A percentile compares a stretch with the other conserved stretches of the same genome.
These are phyloP conservation scores for Kuraishia cidri DNA, from an alignment of 805 yeast genomes.

Conservation along the genomic window DNA sequence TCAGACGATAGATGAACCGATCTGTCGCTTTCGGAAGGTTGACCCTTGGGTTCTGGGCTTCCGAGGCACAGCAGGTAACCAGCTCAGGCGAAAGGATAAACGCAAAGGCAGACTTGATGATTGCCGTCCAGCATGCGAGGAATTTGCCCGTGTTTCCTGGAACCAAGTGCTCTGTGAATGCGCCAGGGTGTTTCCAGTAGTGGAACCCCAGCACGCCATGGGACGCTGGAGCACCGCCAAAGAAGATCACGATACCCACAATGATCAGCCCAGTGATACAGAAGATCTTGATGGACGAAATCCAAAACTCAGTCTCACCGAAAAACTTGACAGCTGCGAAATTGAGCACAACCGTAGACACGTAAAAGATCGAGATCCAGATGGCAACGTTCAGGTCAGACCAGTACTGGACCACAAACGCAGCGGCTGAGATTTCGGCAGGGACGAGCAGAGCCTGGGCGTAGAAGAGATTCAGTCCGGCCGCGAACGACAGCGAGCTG, in stretches of 20 bases:
- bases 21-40: constrained; percentile 44
- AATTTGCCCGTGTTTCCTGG: constrained; percentile 43
- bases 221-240: constrained; percentile 18
- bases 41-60: constrained; percentile 39
- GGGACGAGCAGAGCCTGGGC: constrained; percentile 45
- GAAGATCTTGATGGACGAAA: constrained; percentile 26
- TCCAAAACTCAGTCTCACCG: constrained; percentile 34
- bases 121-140: too few species aligned
- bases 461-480: constrained; percentile 39
- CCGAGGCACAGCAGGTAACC: constrained; percentile 50
- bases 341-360: constrained; percentile 35
- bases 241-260: constrained; percentile 22
- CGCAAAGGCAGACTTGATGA: constrained; percentile 46
- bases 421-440: constrained; percentile 58
- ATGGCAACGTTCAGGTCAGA: constrained; percentile 47
- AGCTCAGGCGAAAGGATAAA: constrained; percentile 47
- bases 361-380: constrained; percentile 49
- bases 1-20: constrained; percentile 42
- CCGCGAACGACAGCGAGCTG: constrained; percentile 50
- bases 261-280: constrained; percentile 33
- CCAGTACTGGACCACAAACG: constrained; percentile 56
- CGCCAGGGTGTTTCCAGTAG: constrained; percentile 42
- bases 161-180: constrained; percentile 25
- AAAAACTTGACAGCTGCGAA: constrained; percentile 33
- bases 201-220: constrained; percentile 47